These are phyloP conservation scores for Asterella californica DNA, from an alignment of 225 moss, liverwort and hornwort species.

Conservation along the genomic window DNA sequence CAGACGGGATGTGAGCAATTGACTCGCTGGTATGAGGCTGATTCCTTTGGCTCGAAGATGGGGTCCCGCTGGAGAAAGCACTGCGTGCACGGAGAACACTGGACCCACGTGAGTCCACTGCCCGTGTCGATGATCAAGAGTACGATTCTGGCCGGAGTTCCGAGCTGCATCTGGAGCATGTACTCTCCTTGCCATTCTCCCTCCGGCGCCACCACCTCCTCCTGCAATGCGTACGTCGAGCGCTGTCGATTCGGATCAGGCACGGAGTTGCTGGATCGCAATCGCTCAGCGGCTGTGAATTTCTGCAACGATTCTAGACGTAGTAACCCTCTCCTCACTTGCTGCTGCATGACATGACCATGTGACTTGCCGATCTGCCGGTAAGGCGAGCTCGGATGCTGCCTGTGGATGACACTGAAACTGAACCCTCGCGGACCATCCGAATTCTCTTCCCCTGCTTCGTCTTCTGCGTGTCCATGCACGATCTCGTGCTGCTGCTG, in stretches of 20 bases:
- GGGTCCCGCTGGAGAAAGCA: constrained; percentile 54
- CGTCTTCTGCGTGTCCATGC: not conserved
- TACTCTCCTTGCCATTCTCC: constrained; percentile 29
- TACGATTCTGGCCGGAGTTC: constrained; percentile 52
- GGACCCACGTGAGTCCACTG: constrained; percentile 51
- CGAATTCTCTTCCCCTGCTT: not conserved
- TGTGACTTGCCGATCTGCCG: not conserved
- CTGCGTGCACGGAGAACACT: constrained; percentile 55
- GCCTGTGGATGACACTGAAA: constrained; percentile 4
- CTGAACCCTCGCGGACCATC: not conserved
- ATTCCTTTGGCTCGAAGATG: constrained; percentile 30
- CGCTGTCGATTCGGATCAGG: not conserved
- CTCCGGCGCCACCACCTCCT: not conserved
- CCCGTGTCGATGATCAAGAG: constrained; percentile 38
- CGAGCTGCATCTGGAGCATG: constrained; percentile 32
- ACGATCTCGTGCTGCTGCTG: not conserved
- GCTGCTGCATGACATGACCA: not conserved
- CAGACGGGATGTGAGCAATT: constrained; percentile 28
- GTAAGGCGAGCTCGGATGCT: constrained; percentile 12
- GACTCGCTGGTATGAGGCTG: constrained; percentile 23
- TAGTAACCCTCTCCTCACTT: not conserved
- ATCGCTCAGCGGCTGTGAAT: not conserved
- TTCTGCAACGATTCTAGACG: constrained; percentile 5
- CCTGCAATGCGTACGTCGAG: not conserved
- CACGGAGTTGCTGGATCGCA: not conserved